Evolutionary conservation across 2,329 filamentous ascomycete species (phyloP).

Genomic region (Hypoxylon sp.): DNA sequence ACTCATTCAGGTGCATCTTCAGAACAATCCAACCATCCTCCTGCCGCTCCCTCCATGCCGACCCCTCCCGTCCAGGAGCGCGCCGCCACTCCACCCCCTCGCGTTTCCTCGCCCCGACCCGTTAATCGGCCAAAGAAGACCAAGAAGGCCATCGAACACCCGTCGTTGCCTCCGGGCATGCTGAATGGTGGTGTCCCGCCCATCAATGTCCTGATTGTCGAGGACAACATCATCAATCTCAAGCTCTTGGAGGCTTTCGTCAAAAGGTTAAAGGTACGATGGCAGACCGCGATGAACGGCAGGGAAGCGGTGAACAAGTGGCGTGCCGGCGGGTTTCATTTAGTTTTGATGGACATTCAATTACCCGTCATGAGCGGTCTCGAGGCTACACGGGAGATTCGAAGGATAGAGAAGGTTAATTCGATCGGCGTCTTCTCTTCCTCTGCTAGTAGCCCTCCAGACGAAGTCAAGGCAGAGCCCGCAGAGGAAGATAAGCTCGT

Average conservation of each 20-base stretch:
- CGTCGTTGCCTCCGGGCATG: constrained; percentile 71
- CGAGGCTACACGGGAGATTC: constrained; percentile 94
- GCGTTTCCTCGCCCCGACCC: constrained; percentile 65
- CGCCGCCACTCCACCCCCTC: constrained; percentile 68
- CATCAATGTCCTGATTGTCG: constrained; percentile 97
- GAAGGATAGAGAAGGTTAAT: constrained; percentile 89
- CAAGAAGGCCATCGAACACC: constrained; percentile 64
- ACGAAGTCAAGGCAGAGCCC: constrained; percentile 63
- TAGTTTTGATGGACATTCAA: constrained; percentile 99
- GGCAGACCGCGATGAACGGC: constrained; percentile 97
- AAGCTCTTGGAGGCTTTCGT: constrained; percentile 95
- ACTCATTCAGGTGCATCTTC: constrained; percentile 71
- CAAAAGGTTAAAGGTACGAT: constrained; percentile 93
- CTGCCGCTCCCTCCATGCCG: constrained; percentile 66
- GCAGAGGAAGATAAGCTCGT: constrained; percentile 78
- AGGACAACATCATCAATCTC: constrained; percentile 98
- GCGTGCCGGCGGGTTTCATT: constrained; percentile 91
- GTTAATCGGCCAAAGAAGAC: constrained; percentile 65
- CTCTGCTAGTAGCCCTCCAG: constrained; percentile 69
- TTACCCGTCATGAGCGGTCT: constrained; percentile 96
- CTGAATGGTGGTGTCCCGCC: constrained; percentile 89
- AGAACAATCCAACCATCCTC: constrained; percentile 64
- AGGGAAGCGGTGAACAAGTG: constrained; percentile 94
- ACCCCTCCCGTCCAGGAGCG: constrained; percentile 69
- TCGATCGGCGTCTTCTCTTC: constrained; percentile 91